phyloP scores from a whole-genome alignment of 176 grass and related monocot species.

The Phoenix dactylifera region DNA sequence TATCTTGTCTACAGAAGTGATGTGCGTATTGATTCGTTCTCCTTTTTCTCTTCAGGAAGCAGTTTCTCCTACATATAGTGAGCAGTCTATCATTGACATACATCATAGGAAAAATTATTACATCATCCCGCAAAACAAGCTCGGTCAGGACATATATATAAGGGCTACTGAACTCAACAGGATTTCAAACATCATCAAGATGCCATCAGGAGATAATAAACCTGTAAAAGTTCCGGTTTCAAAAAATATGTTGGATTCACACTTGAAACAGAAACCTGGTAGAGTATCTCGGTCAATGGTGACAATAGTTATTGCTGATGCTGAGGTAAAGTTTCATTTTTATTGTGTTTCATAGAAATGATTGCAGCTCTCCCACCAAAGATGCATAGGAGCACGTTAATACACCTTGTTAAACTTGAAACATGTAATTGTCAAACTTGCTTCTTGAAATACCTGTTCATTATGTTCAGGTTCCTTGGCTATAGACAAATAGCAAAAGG shows the following conservation, averaged over 20 bases:
- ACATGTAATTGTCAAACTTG: no score
- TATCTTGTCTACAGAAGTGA: constrained; percentile 1
- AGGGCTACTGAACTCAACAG: constrained; percentile 41
- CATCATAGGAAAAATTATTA: constrained; percentile 74
- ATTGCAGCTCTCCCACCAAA: no score
- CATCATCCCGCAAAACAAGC: constrained; percentile 87
- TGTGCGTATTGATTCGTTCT: constrained; percentile 17
- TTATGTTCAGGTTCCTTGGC: no score
- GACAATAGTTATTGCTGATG: constrained; percentile 73
- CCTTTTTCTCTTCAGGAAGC: constrained; percentile 46
- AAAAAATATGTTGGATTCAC: constrained; percentile 67
- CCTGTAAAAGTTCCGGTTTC: constrained; percentile 79
- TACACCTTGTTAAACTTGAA: no score
- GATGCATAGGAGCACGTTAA: no score
- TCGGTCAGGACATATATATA: constrained; percentile 89
- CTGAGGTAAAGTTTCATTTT: constrained; percentile 55
- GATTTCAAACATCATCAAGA: constrained; percentile 47
- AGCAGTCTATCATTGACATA: constrained; percentile 62
- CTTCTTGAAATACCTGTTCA: no score
- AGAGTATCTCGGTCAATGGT: constrained; percentile 57
- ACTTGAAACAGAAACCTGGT: constrained; percentile 38
- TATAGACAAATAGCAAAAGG: no score
- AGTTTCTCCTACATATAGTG: constrained; percentile 29
- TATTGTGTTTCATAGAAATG: constrained; percentile 3
- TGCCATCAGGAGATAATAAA: constrained; percentile 71